phyloP scores from a whole-genome alignment of 2,329 filamentous ascomycete genomes.

The Ceratocystis lukuohia region DNA sequence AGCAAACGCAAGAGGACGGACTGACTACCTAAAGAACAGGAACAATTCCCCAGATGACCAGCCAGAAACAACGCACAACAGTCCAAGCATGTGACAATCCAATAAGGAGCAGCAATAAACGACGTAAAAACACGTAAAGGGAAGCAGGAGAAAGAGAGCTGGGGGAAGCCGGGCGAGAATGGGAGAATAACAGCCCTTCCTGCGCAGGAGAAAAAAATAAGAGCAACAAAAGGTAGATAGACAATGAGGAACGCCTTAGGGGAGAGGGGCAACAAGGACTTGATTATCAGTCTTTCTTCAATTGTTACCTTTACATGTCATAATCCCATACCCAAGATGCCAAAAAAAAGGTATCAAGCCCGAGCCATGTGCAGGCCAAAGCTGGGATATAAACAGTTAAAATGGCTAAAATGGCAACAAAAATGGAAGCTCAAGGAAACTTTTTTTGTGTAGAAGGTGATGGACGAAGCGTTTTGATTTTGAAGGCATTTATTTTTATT shows the following conservation, averaged over 20 bases:
- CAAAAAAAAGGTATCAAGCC: neutral
- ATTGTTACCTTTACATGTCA: neutral
- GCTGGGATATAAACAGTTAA: neutral
- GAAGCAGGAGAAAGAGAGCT: neutral
- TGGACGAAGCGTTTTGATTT: neutral
- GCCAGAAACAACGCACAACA: neutral
- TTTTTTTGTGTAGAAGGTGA: neutral
- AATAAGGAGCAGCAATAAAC: conserved; percentile 5
- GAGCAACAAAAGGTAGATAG: too few species aligned
- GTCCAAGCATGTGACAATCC: neutral
- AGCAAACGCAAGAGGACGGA: neutral
- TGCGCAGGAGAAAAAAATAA: too few species aligned
- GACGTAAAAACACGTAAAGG: neutral
- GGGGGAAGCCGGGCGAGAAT: neutral
- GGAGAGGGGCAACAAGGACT: neutral
- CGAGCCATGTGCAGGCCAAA: neutral
- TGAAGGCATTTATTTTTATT: neutral
- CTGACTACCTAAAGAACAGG: neutral
- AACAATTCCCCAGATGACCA: neutral
- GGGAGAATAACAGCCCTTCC: neutral
- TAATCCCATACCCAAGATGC: neutral
- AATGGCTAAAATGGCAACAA: neutral
- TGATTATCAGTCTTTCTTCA: neutral
- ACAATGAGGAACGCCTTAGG: neutral
- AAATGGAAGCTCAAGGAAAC: neutral